A percentile compares a stretch with the other conserved stretches of the same genome.
Evolutionary conservation across 2,329 filamentous ascomycete genomes (phyloP).

Genomic region (Pseudocercospora vitis): DNA sequence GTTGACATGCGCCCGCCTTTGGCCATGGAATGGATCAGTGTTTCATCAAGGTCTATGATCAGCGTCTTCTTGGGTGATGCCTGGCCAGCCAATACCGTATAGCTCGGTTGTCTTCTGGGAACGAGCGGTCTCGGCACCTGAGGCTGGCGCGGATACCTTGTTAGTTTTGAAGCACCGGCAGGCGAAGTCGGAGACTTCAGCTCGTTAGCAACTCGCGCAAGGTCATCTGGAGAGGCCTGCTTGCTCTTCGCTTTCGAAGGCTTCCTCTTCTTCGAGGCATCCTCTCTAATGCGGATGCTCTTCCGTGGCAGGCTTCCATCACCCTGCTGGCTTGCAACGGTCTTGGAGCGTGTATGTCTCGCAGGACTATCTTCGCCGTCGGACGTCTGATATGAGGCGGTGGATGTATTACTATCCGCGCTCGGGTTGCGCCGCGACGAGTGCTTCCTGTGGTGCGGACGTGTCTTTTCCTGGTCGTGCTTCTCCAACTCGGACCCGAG

Average conservation of each 20-base stretch:
- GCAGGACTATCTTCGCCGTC: conserved; percentile 56
- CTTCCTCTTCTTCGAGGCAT: conserved; percentile 70
- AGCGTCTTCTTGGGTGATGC: conserved; percentile 80
- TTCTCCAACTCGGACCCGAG: conserved; percentile 35
- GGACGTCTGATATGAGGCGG: conserved; percentile 65
- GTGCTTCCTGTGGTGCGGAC: conserved; percentile 31
- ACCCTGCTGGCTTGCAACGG: conserved; percentile 52
- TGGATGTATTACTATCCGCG: conserved; percentile 37
- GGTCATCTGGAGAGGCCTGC: conserved; percentile 36
- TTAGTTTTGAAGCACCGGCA: conserved; percentile 62
- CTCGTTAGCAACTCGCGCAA: conserved; percentile 62
- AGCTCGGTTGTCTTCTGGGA: conserved; percentile 84
- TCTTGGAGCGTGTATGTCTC: conserved; percentile 65
- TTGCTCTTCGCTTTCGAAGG: conserved; percentile 56
- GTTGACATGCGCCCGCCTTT: conserved; percentile 94
- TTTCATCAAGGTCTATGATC: conserved; percentile 94
- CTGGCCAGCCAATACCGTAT: conserved; percentile 62
- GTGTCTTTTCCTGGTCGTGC: conserved; percentile 33
- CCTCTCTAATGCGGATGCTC: conserved; percentile 90
- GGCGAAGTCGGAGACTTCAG: conserved; percentile 94
- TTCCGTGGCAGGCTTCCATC: conserved; percentile 67
- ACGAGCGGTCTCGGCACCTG: conserved; percentile 87
- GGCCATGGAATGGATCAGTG: conserved; percentile 95
- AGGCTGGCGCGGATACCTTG: conserved; percentile 86
- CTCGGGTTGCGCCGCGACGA: conserved; percentile 44